A percentile compares a stretch with the other conserved stretches of the same genome.
These are phyloP conservation scores for Brasenia schreberi DNA, from an alignment of 164 flowering plant genomes.

Conservation along the genomic window DNA sequence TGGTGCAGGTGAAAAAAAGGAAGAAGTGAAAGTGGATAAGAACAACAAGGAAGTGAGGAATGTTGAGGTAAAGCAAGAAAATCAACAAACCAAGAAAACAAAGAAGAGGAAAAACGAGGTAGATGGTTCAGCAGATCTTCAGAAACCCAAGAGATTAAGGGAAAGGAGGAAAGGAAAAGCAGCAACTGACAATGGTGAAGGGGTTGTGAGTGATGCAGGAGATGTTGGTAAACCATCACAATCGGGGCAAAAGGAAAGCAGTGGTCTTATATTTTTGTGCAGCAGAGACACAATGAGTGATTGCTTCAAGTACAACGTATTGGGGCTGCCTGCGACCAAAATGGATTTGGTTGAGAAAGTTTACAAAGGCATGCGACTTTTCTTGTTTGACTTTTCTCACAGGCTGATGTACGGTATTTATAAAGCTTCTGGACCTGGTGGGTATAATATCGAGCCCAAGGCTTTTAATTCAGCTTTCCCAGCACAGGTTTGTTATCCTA, in stretches of 20 bases:
- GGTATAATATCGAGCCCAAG: constrained; percentile 41
- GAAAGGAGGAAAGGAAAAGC: neutral
- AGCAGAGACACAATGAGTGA: constrained; percentile 44
- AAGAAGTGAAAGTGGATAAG: neutral
- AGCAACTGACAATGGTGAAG: neutral
- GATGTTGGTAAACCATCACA: constrained; percentile 12
- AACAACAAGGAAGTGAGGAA: constrained; percentile 8
- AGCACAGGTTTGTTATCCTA: constrained; percentile 31
- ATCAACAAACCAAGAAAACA: constrained; percentile 1
- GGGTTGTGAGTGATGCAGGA: constrained; percentile 1
- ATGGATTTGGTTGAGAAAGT: constrained; percentile 29
- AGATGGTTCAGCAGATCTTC: neutral
- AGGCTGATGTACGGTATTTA: constrained; percentile 52
- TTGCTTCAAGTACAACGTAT: constrained; percentile 36
- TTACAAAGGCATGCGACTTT: constrained; percentile 41
- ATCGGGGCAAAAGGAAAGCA: constrained; percentile 16
- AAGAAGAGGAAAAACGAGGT: constrained; percentile 10
- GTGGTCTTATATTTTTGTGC: constrained; percentile 60
- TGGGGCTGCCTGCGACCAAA: constrained; percentile 46
- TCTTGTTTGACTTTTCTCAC: constrained; percentile 41
- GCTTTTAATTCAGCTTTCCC: constrained; percentile 51
- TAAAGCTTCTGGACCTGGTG: constrained; percentile 46
- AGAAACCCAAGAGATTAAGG: neutral
- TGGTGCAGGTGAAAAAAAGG: constrained; percentile 3
- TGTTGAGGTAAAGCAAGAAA: constrained; percentile 2